phyloP scores from a whole-genome alignment of 2,329 filamentous ascomycete genomes.

The Scopulariopsis brevicaulis region DNA sequence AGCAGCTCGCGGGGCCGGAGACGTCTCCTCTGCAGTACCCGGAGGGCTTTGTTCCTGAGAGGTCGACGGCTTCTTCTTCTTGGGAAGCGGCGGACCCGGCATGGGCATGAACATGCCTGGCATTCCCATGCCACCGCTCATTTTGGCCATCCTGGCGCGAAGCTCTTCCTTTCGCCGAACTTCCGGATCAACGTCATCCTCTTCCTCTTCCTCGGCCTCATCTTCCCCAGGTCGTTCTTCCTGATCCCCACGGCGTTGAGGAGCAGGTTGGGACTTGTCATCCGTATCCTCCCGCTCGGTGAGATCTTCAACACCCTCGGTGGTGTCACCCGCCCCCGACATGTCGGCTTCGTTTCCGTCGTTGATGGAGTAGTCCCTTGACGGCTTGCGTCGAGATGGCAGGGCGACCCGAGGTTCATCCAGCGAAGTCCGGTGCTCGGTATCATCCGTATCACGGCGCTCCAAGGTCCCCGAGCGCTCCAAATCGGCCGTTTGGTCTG shows the following conservation, averaged over 20 bases:
- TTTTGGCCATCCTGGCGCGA: constrained; percentile 92
- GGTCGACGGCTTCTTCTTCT: constrained; percentile 41
- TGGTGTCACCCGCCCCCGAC: constrained; percentile 53
- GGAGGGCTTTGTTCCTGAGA: background rate
- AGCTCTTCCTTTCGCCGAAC: constrained; percentile 76
- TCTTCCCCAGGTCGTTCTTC: constrained; percentile 37
- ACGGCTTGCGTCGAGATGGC: constrained; percentile 35
- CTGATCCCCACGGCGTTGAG: constrained; percentile 8
- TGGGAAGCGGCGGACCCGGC: constrained; percentile 31
- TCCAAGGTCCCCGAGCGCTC: constrained; percentile 22
- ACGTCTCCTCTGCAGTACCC: constrained; percentile 28
- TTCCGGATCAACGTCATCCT: constrained; percentile 82
- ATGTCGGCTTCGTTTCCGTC: constrained; percentile 56
- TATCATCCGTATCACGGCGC: constrained; percentile 34
- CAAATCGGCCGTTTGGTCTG: constrained; percentile 13
- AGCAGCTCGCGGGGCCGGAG: constrained; percentile 28
- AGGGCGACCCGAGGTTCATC: constrained; percentile 31
- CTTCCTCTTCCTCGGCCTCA: constrained; percentile 61
- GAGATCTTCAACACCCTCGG: constrained; percentile 46
- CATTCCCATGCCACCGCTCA: constrained; percentile 97
- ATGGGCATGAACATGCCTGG: constrained; percentile 78
- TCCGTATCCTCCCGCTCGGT: constrained; percentile 69
- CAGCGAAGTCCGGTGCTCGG: constrained; percentile 33
- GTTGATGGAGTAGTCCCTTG: constrained; percentile 30
- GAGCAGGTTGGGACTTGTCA: constrained; percentile 28